A percentile compares a stretch with the other conserved stretches of the same genome.
phyloP scores from a whole-genome alignment of 2,329 filamentous ascomycete genomes.

The Fusarium pseudonygamai region DNA sequence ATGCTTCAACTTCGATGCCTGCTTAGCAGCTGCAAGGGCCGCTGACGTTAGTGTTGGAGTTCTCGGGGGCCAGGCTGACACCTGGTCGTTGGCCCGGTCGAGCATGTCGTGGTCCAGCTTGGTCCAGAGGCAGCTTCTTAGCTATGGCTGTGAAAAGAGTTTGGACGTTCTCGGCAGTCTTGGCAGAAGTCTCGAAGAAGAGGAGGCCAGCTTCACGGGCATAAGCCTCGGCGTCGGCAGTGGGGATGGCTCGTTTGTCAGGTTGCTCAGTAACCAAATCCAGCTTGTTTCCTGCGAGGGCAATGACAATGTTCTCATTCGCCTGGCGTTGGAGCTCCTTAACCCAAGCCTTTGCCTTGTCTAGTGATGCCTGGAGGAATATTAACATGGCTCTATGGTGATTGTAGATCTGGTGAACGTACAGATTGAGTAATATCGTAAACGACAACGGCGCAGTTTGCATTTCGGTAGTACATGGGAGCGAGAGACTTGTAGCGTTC shows the following conservation, averaged over 20 bases:
- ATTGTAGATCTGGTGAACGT: constrained; percentile 52
- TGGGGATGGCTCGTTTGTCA: constrained; percentile 91
- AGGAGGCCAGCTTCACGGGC: constrained; percentile 91
- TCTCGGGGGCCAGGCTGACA: constrained; percentile 66
- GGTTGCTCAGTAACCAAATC: constrained; percentile 94
- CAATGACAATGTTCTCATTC: constrained; percentile 99
- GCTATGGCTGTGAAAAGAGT: constrained; percentile 98
- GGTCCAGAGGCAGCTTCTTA: constrained; percentile 96
- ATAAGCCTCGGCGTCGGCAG: constrained; percentile 93
- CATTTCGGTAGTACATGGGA: constrained; percentile 99
- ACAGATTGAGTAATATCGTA: constrained; percentile 99
- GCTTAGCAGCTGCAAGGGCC: constrained; percentile 66
- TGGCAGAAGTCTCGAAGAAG: constrained; percentile 98
- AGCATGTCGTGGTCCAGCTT: constrained; percentile 90
- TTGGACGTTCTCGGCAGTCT: constrained; percentile 94
- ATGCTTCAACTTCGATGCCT: constrained; percentile 29
- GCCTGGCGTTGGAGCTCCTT: constrained; percentile 98
- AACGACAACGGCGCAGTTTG: constrained; percentile 98
- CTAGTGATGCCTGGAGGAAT: constrained; percentile 75
- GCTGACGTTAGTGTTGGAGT: constrained; percentile 64
- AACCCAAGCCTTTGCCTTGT: constrained; percentile 99
- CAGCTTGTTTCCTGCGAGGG: constrained; percentile 96
- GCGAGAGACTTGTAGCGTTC: constrained; percentile 99
- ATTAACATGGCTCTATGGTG: constrained; percentile 22
- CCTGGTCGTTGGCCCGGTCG: constrained; percentile 70